phyloP scores from a whole-genome alignment of 2,329 filamentous ascomycete species.

The Plenodomus lindquistii region DNA sequence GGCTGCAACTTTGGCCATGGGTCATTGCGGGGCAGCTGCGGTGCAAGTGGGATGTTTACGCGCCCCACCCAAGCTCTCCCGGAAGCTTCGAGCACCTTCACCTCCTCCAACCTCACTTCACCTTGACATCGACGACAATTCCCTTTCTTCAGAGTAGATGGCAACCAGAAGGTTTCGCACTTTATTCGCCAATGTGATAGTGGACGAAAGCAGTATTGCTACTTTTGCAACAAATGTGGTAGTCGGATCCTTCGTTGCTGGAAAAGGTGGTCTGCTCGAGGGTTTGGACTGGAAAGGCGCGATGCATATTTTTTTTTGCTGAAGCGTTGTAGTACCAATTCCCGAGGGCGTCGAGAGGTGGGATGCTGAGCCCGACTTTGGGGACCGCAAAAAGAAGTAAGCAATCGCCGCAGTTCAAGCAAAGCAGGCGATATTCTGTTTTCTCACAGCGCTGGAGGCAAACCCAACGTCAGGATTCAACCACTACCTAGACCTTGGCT shows the following conservation, averaged over 20 bases:
- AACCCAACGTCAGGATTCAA: too few species aligned
- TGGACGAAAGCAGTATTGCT: conserved; percentile 28
- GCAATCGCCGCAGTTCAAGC: too few species aligned
- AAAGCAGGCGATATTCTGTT: too few species aligned
- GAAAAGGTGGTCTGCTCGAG: conserved; percentile 70
- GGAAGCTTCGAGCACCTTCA: conserved; percentile 32
- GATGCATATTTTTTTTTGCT: conserved; percentile 72
- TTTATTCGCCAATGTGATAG: conserved; percentile 26
- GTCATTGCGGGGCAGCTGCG: conserved; percentile 15
- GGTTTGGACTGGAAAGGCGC: conserved; percentile 50
- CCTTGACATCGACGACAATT: conserved; percentile 45
- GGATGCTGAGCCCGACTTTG: conserved; percentile 54
- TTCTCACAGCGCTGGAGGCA: too few species aligned
- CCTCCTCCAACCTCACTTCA: background rate
- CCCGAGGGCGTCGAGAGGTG: conserved; percentile 65
- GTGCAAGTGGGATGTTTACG: conserved; percentile 17
- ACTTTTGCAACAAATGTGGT: conserved; percentile 60
- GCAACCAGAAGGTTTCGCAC: conserved; percentile 28
- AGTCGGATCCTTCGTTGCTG: conserved; percentile 65
- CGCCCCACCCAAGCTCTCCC: conserved; percentile 5
- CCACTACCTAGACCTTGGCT: too few species aligned
- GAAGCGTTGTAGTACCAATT: conserved; percentile 69
- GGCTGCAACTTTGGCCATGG: conserved; percentile 10
- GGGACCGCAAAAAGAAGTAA: background rate
- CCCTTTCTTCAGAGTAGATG: conserved; percentile 64